Evolutionary conservation across 2,329 filamentous ascomycete species (phyloP).

Genomic region (Apiospora saccharicola): DNA sequence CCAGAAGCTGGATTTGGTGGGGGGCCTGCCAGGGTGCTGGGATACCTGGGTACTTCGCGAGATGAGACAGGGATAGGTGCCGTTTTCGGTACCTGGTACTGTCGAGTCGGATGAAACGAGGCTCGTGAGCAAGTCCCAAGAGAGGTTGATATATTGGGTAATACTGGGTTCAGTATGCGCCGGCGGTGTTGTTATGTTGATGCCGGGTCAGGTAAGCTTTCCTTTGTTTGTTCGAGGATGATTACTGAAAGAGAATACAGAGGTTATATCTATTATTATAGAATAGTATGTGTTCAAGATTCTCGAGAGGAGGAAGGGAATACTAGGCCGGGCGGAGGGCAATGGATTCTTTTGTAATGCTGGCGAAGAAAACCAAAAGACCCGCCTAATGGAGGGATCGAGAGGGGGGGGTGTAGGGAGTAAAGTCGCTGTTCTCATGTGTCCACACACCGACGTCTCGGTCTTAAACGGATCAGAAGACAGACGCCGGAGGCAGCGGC

Average conservation of each 20-base stretch:
- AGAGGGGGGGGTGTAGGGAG: background rate
- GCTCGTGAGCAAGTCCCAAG: conserved; percentile 9
- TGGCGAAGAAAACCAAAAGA: background rate
- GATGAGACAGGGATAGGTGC: conserved; percentile 16
- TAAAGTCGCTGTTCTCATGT: conserved; percentile 21
- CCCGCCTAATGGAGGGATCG: background rate
- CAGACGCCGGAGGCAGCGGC: conserved; percentile 18
- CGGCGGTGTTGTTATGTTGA: too few relatives aligned
- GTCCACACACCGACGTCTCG: conserved; percentile 22
- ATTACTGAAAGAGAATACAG: background rate
- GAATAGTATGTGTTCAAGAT: background rate
- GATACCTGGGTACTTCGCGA: conserved; percentile 23
- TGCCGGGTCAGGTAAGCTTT: background rate
- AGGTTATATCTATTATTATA: background rate
- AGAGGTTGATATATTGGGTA: background rate
- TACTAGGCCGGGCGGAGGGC: background rate
- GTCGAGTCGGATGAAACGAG: conserved; percentile 21
- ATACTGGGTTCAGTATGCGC: background rate
- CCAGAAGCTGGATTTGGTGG: conserved; percentile 19
- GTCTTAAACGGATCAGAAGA: conserved; percentile 25
- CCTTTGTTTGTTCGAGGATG: background rate
- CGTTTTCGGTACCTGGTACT: conserved; percentile 21
- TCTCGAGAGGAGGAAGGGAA: conserved; percentile 2
- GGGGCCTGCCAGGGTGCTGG: conserved; percentile 17
- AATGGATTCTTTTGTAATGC: conserved; percentile 26